Base-by-base conservation (phyloP, 352 stramenopile genomes). In the Lagenidium giganteum region DNA sequence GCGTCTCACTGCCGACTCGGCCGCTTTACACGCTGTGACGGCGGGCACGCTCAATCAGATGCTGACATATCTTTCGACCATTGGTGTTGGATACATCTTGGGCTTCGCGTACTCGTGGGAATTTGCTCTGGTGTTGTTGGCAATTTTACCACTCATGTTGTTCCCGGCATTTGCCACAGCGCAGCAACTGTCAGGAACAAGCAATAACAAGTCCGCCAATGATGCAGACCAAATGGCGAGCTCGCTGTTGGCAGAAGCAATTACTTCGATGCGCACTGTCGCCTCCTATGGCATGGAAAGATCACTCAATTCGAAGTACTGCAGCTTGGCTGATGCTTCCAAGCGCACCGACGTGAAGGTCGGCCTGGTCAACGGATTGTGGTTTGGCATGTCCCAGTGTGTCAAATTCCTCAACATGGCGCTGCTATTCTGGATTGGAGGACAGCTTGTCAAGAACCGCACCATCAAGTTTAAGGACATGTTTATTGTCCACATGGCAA, bases 371-470 rank as follows among this genome's bases (percentile, higher is more conserved):
- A 64, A 57, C 27, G 73, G 73, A 3, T 20, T 71, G 17, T 60
- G 48, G 18, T 57, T 75, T 46, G 73, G 73, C 13, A 29, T 78
- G n/a, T 61, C 49, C 3, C 64, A 84, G 38, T 36, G 61, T 12
- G 42, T 76, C n/a, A 72, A 66, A 40, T 69, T 84, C n/a, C 41
- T 60, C 27, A 41, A 43, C 8, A 71, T 77, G 18, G 64, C 57
- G 1, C 58, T 86, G 21, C 40, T 76, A 2, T 86, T 86, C 50
- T 86, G 57, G 52, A 68, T 62, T 41, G 68, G 57, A 16, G 56
- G 44, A 2, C 46, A 34, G 14, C 56, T 70, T 24, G 61, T 79
- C 16, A 20, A 11, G 8, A 11, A 70, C 47, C 33, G 35, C 20
- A 28, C 28, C 32, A 43, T 67, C 44, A 47, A 36, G 24, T 79